Evolutionary conservation across 495 filamentous ascomycete genomes (phyloP).

Genomic region (Hypoxylon perforatum): DNA sequence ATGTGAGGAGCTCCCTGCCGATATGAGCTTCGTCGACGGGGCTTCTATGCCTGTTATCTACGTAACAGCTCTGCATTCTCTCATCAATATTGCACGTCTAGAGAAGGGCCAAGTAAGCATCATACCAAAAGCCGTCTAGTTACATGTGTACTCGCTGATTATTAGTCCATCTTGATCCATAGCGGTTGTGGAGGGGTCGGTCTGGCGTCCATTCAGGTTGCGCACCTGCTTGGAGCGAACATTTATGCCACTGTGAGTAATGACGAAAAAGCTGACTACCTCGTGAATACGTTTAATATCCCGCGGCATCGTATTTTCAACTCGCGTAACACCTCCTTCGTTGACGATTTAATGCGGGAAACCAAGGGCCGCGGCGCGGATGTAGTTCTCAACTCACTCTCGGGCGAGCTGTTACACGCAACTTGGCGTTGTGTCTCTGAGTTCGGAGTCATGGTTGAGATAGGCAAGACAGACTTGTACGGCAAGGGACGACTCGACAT

Average conservation of each 20-base stretch:
- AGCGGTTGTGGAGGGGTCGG: constrained; percentile 66
- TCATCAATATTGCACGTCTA: constrained; percentile 19
- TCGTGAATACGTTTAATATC: constrained; percentile 54
- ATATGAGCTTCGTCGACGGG: no score
- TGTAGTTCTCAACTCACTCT: constrained; percentile 62
- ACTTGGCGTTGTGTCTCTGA: constrained; percentile 66
- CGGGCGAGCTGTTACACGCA: constrained; percentile 62
- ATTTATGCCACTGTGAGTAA: constrained; percentile 61
- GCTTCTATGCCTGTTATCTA: no score
- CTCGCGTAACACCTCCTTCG: constrained; percentile 49
- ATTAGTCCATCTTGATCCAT: constrained; percentile 66
- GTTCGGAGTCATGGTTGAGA: constrained; percentile 67
- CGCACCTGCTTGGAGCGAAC: constrained; percentile 58
- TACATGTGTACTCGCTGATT: no score
- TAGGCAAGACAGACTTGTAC: constrained; percentile 60
- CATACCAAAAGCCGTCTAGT: neutral
- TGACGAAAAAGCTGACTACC: constrained; percentile 49
- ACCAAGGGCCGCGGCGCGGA: constrained; percentile 63
- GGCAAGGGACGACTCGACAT: constrained; percentile 51
- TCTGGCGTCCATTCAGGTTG: constrained; percentile 66
- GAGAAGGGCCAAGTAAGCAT: constrained; percentile 42
- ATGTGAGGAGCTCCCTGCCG: no score
- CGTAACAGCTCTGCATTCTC: no score
- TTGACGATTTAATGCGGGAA: constrained; percentile 49
- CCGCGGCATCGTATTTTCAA: constrained; percentile 58